Evolutionary conservation across 169 alveolate genomes (phyloP).

Genomic region (Fabrea salina): DNA sequence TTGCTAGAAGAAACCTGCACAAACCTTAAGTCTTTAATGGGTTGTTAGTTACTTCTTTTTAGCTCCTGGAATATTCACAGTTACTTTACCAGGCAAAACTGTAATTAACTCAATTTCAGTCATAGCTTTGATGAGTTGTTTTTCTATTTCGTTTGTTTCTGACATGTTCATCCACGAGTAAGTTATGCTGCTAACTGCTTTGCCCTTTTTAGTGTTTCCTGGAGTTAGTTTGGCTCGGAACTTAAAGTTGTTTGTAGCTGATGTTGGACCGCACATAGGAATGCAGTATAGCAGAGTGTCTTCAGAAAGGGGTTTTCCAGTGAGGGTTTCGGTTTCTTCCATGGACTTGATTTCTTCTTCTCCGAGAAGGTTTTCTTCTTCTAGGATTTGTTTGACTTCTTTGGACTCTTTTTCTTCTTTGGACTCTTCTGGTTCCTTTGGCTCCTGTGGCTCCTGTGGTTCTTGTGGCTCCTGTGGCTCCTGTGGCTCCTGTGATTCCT

Average conservation of each 20-base stretch:
- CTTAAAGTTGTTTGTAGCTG: background rate
- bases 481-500: background rate
- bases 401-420: conserved; percentile 31
- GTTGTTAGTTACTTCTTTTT: no score
- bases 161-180: conserved; percentile 6
- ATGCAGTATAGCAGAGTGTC: background rate
- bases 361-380: conserved; percentile 33
- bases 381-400: conserved; percentile 10
- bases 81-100: background rate
- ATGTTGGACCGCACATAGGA: conserved; percentile 28
- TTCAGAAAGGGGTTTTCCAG: conserved; percentile 5
- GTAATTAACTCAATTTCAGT: conserved; percentile 5
- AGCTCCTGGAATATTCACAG: background rate
- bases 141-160: background rate
- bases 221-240: conserved; percentile 14
- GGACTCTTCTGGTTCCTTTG: background rate
- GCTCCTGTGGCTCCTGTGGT: background rate
- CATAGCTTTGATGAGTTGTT: conserved; percentile 20
- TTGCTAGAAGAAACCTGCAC: no score
- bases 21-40: no score
- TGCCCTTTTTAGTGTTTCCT: conserved; percentile 21
- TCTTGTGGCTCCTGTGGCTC: conserved; percentile 25
- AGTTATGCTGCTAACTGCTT: background rate
- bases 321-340: conserved; percentile 6
- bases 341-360: conserved; percentile 23